Evolutionary conservation across 768 basidiomycete species (phyloP).

Genomic region (Phaeotremella fagi): DNA sequence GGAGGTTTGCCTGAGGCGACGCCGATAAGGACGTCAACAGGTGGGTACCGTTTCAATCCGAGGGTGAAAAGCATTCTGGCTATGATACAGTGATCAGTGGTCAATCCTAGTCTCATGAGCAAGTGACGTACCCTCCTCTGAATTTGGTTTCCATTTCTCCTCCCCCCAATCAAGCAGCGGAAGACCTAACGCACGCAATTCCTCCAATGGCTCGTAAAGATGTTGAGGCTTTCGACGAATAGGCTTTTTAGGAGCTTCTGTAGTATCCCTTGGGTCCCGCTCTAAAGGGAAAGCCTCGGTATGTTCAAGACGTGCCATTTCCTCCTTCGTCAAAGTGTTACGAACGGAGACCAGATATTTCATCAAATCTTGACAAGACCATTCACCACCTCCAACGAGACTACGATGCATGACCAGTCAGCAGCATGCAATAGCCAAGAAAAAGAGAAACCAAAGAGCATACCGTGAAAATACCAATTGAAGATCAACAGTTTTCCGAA

Average conservation of each 20-base stretch:
- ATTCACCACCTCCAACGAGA: slow-evolving; percentile 51
- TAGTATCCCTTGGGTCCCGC: not conserved
- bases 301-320: slow-evolving; percentile 57
- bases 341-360: slow-evolving; percentile 83
- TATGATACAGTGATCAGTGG: not conserved
- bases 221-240: slow-evolving; percentile 64
- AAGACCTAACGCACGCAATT: slow-evolving; percentile 66
- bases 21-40: slow-evolving; percentile 61
- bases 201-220: slow-evolving; percentile 77
- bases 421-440: slow-evolving; percentile 8
- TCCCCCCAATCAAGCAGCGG: slow-evolving; percentile 86
- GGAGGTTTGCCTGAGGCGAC: slow-evolving; percentile 60
- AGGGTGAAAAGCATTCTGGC: slow-evolving; percentile 72
- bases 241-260: slow-evolving; percentile 10
- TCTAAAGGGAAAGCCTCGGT: slow-evolving; percentile 68
- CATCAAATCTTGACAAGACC: slow-evolving; percentile 77
- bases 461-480: slow-evolving; percentile 88
- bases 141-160: slow-evolving; percentile 70
- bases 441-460: slow-evolving; percentile 18
- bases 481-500: slow-evolving; percentile 84
- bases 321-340: slow-evolving; percentile 57
- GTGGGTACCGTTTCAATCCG: slow-evolving; percentile 58
- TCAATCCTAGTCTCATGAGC: no score
- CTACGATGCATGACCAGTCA: slow-evolving; percentile 40
- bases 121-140: slow-evolving; percentile 86